Evolutionary conservation across 1,284 basidiomycete genomes (phyloP), one percentile per base, ranked within the genome.

Genomic region (Cryptococcus hybrid): DNA sequence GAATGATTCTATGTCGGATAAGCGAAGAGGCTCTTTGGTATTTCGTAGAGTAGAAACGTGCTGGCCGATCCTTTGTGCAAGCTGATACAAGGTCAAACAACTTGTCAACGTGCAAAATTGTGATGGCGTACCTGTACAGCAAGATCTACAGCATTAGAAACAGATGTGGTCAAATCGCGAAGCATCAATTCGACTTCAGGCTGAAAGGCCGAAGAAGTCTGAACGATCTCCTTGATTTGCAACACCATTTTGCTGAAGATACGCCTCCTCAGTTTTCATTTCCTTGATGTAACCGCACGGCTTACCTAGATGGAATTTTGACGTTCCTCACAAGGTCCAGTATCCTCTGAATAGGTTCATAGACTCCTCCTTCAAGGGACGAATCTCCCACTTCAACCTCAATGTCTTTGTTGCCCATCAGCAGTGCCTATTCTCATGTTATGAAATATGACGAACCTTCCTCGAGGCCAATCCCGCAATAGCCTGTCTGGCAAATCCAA

Each of bases 61-160:
- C 1, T 85, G 86, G 77, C 88, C 87, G 48, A 92, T 86, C 68
- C 87, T 83, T 80, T 94, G 90, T 0, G 92, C 92, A 50, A 96
- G 83, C 89, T 92, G 57, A 5, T 24, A 24, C 24, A 24, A 39
- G 7, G 12, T 30, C 6, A 57, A 47, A 51, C 37, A 36, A 47
- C 24, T 24, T 24, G 24, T 24, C 24, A 24, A 24, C 24, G 24
- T 24, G 24, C 24, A 24, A 24, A 24, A 24, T 24, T 24, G 24
- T 24, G 51, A 42, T 40, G 48, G 44, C 85, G 57, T 59, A 90
- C 90, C 58, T 88, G 88, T 57, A 94, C 88, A 66, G 90, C 89
- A 68, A 95, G 90, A 76, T 93, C 90, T 61, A 90, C 86, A 1
- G 92, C 83, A 63, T 91, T 89, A 0, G 88, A 86, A 1, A 90